phyloP scores from a whole-genome alignment of 1,284 basidiomycete genomes.

The Microbotryomycetes sp. region DNA sequence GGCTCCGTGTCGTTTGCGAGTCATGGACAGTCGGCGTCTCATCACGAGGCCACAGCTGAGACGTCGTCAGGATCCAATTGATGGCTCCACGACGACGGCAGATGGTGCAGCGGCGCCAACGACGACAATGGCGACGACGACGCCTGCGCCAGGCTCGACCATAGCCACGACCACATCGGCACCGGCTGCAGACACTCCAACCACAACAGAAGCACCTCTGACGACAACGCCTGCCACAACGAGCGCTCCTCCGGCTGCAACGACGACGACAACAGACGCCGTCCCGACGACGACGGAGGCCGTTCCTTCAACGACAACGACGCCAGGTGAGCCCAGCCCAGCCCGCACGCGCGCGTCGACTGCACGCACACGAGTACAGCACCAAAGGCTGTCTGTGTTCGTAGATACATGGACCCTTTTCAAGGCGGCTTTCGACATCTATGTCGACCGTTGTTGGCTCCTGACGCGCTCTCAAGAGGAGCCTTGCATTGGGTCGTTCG shows the following conservation, averaged over 20 bases:
- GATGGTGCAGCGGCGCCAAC: neutral
- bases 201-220: neutral
- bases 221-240: constrained; percentile 1
- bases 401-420: too few species aligned
- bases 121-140: neutral
- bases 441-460: neutral
- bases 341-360: too few species aligned
- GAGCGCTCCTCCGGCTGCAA: neutral
- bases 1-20: too few species aligned
- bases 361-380: too few species aligned
- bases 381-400: too few species aligned
- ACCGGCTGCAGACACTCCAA: neutral
- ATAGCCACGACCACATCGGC: neutral
- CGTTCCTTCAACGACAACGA: neutral
- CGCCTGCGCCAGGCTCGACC: neutral
- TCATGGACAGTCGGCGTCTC: too few species aligned
- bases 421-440: neutral
- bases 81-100: neutral
- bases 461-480: too few species aligned
- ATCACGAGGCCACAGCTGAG: too few species aligned
- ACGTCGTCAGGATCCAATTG: neutral
- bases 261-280: neutral
- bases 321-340: too few species aligned
- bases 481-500: too few species aligned
- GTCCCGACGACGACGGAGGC: neutral